Percentiles rank a stretch among this genome's conserved stretches.
Evolutionary conservation across 1,284 basidiomycete genomes (phyloP).

Genomic region (Ustilago trichophora): DNA sequence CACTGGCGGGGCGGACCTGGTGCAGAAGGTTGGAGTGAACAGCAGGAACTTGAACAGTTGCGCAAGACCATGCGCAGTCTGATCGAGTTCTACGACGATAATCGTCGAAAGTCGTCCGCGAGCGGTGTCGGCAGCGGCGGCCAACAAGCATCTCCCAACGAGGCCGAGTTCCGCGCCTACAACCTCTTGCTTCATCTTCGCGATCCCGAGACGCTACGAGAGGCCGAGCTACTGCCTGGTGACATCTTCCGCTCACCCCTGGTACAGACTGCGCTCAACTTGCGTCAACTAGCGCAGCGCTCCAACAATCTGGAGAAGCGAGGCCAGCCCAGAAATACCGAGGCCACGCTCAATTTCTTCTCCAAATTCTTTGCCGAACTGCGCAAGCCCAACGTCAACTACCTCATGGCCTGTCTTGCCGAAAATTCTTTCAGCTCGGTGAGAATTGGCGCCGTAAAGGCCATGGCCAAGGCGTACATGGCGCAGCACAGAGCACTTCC

Average conservation of each 20-base stretch:
- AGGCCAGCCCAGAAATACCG: conserved; percentile 68
- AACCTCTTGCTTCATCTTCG: conserved; percentile 90
- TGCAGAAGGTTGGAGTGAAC: conserved; percentile 75
- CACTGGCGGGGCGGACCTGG: conserved; percentile 71
- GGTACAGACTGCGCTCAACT: conserved; percentile 81
- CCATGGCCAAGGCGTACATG: conserved; percentile 69
- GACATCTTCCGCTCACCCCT: conserved; percentile 78
- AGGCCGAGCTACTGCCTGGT: conserved; percentile 77
- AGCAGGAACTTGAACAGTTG: conserved; percentile 85
- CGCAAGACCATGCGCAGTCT: conserved; percentile 89
- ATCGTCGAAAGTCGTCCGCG: conserved; percentile 21
- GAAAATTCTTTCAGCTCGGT: conserved; percentile 71
- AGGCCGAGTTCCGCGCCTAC: conserved; percentile 95
- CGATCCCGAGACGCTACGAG: conserved; percentile 79
- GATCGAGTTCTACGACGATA: conserved; percentile 90
- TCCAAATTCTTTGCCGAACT: conserved; percentile 71
- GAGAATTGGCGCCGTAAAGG: conserved; percentile 70
- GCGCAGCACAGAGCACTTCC: conserved; percentile 62
- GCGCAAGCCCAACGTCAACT: conserved; percentile 66
- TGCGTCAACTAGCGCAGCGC: conserved; percentile 81
- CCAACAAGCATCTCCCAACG: conserved; percentile 77
- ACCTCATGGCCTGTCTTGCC: conserved; percentile 71
- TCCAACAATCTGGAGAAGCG: conserved; percentile 73
- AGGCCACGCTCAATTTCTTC: conserved; percentile 72
- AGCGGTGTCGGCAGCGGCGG: conserved; percentile 69